Evolutionary conservation across 2,329 filamentous ascomycete species (phyloP), one percentile per base, ranked within the genome.

Genomic region (Mollisia scopiformis): DNA sequence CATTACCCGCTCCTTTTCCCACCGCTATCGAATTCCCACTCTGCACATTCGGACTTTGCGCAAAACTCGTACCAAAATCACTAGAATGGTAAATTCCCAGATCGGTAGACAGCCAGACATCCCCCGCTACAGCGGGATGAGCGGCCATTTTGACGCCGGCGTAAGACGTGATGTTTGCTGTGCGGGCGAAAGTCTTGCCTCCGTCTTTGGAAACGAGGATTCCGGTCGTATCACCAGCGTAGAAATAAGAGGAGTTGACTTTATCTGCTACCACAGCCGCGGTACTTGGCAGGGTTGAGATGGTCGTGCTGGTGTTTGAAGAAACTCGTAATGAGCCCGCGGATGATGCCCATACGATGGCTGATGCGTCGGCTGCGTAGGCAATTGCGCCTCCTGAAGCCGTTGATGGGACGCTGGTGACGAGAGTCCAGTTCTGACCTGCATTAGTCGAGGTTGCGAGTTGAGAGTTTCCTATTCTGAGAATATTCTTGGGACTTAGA

Each of bases 21-120:
- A 59, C 46, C 3, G 57, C 57, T 10, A 59, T 59, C 7, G 41
- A 39, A 21, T 55, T 46, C 2, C 51, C 57, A 21, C 21, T n/a
- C 41, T 49, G 31, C 2, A 59, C 57, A 14, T 30, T 33, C 4
- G 57, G 41, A 28, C 39, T 55, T 23, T 37, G 27, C 2, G 58
- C 62, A 31, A 66, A 62, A 10, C 30, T 60, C 19, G 41, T 39
- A 19, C 64, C 84, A 37, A 75, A 84, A 69, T 86, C 71, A 3
- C 78, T 80, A 13, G 80, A 84, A 65, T 79, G 79, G 74, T 82
- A 86, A 52, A 87, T 72, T 6, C 84, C 84, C 0, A 68, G 73
- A 57, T 84, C 76, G 0, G 83, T 85, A 1, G 84, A 84, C 1
- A 83, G 82, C 72, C 80, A 84, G 47, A 91, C 79, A 49, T 86